Evolutionary conservation across 352 stramenopile genomes (phyloP).

Genomic region (Pythium utonaiense): DNA sequence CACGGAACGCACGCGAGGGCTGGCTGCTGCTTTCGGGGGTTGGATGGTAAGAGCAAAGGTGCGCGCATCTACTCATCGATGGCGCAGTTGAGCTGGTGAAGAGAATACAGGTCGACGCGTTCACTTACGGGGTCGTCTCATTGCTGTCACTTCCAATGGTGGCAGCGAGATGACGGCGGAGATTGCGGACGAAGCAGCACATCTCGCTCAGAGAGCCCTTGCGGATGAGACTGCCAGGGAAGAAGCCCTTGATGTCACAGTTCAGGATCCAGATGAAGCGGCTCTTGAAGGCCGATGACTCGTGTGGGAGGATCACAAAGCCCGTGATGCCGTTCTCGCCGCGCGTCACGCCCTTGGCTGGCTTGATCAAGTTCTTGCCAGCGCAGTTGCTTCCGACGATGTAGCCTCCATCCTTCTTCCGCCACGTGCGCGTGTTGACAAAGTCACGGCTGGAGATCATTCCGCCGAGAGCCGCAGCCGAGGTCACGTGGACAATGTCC

Average conservation of each 20-base stretch:
- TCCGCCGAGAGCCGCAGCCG: conserved; percentile 56
- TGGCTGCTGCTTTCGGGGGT: conserved; percentile 3
- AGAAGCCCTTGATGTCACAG: conserved; percentile 86
- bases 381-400: conserved; percentile 61
- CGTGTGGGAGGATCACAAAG: conserved; percentile 72
- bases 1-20: neutral
- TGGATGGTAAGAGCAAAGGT: neutral
- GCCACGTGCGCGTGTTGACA: conserved; percentile 73
- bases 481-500: conserved; percentile 68
- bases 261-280: conserved; percentile 82
- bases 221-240: conserved; percentile 69
- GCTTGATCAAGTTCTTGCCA: conserved; percentile 67
- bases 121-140: conserved; percentile 11
- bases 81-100: neutral
- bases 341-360: conserved; percentile 67
- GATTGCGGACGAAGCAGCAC: conserved; percentile 74
- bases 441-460: conserved; percentile 84
- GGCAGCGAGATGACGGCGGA: conserved; percentile 60
- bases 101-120: neutral
- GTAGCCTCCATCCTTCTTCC: conserved; percentile 68
- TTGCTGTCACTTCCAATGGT: conserved; percentile 42
- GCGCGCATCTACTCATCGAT: conserved; percentile 16
- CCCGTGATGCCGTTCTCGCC: conserved; percentile 73
- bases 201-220: conserved; percentile 80
- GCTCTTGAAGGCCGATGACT: conserved; percentile 72